Percentiles rank a stretch among this genome's conserved stretches.
Evolutionary conservation across 176 grass and related monocot species (phyloP).

Genomic region (Zea mays): Zm-B73-REFERENCE-NAM-5.0 NC_050104.1:13049501-13050000

Average conservation of each 20-base stretch:
- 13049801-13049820: neutral
- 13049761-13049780: neutral
- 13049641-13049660: conserved; percentile 13
- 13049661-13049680: neutral
- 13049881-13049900: conserved; percentile 83
- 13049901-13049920: neutral
- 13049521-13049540: conserved; percentile 99
- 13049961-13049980: neutral
- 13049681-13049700: neutral
- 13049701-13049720: neutral
- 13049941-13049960: neutral
- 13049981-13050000: conserved; percentile 3
- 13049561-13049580: conserved; percentile 14
- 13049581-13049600: neutral
- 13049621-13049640: neutral
- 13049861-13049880: conserved; percentile 95
- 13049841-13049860: conserved; percentile 55
- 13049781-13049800: neutral
- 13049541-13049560: conserved; percentile 41
- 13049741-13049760: neutral
- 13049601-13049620: conserved; percentile 19
- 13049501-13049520: conserved; percentile 99
- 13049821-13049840: conserved; percentile 34
- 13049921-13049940: neutral
- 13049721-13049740: neutral